Conservation (phyloP, 1,284 basidiomycete species). For the Butyriboletus appendiculatus region DNA sequence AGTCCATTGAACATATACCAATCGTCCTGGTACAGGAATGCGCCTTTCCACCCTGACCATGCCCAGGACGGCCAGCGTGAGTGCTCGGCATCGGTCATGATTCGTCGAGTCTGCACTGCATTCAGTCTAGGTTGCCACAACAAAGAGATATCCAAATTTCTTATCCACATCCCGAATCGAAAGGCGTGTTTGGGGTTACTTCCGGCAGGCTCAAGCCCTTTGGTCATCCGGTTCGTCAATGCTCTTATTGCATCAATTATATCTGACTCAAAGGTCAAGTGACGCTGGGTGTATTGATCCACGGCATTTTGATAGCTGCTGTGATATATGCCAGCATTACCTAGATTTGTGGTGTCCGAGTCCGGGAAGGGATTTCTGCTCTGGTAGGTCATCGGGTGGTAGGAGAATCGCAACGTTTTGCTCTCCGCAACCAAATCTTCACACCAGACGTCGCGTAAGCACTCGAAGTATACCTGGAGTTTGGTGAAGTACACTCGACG, state of each 20-base stretch:
- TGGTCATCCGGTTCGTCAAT: conserved; percentile 18
- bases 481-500: conserved; percentile 24
- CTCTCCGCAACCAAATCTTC: conserved; percentile 24
- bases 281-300: conserved; percentile 15
- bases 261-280: conserved; percentile 17
- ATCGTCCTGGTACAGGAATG: conserved; percentile 9
- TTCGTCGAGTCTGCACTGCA: conserved; percentile 8
- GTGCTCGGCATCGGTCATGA: neutral
- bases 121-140: conserved; percentile 9
- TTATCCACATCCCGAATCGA: conserved; percentile 17
- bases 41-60: conserved; percentile 26
- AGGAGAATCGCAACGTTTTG: neutral
- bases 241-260: conserved; percentile 18
- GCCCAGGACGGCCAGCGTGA: conserved; percentile 23
- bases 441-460: conserved; percentile 17
- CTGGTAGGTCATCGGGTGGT: conserved; percentile 4
- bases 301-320: conserved; percentile 6
- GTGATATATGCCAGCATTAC: too few relatives aligned
- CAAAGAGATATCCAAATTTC: neutral
- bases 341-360: too few relatives aligned
- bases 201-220: conserved; percentile 3
- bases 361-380: neutral
- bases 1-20: conserved; percentile 2
- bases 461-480: conserved; percentile 24
- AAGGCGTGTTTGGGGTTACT: conserved; percentile 4